Evolutionary conservation across 2,329 filamentous ascomycete genomes (phyloP), one percentile per base, ranked within the genome.

Genomic region (Aureobasidium subglaciale): DNA sequence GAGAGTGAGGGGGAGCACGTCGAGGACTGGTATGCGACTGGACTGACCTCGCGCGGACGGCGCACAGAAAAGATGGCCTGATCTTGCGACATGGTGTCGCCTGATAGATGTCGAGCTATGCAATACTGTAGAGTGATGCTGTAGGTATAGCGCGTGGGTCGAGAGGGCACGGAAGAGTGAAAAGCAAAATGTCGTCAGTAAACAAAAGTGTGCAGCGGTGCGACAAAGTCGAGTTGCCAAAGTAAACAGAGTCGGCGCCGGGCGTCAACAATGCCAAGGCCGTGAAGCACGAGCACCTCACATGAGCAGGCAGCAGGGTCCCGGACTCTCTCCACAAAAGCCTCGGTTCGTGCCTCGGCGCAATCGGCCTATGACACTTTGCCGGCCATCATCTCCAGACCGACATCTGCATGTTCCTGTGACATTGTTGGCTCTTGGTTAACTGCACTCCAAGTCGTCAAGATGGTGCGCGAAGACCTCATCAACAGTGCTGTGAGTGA

Each of bases 401-500:
- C n/a, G n/a, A n/a, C n/a, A 41, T 41, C 11, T 41, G n/a, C 20
- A 15, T 45, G 27, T n/a, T 45, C 18, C 15, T 32, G 20, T 41
- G n/a, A n/a, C n/a, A n/a, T 20, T n/a, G 10, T 29, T 10, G n/a
- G n/a, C 8, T 5, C 35, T 30, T 18, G 8, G 22, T 15, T 11
- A 5, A 11, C 5, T 22, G 18, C 34, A 10, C 13, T 11, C 13
- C 24, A 8, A 11, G 8, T 18, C 18, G 7, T 22, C 72, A 92
- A 84, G 78, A 85, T 91, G 77, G 90, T 96, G 37, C 90, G 93
- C 70, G 92, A 97, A 83, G 92, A 97, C 71, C 78, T 96, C 61
- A 83, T 96, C 66, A 79, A 84, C 63, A 95, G 90, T 68, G 91
- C 89, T 65, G 75, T 76, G 65, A 67, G 73, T 66, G 45, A 50